Base-by-base conservation (phyloP, 345 rosid species). In the Jatropha curcas region DNA sequence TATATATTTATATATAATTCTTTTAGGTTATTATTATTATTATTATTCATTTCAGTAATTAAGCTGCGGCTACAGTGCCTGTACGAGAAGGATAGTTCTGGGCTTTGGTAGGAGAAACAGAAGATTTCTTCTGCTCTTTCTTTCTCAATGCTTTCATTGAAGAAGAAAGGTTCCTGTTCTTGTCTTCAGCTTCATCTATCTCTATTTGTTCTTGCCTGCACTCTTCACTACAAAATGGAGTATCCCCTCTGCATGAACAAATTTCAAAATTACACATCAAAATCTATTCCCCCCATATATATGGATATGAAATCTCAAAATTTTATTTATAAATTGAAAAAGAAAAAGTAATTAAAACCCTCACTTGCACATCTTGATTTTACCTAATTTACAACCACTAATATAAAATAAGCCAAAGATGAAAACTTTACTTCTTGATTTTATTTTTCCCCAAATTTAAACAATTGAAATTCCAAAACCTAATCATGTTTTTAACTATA, bases 131-230 rank as follows among this genome's bases (percentile, higher is more conserved):
- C 80, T 81, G 82, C 4, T 83, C 84, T 61, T 85, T 83, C 43
- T 79, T 80, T 71, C 89, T 82, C 65, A 85, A 65, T 22, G 87
- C 84, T 73, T 83, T 87, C 80, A 89, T 82, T 20, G 98, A 91
- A 28, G 93, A 87, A 51, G 92, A 87, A 7, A 88, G 68, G 72
- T 71, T 86, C 75, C 76, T 19, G 67, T 84, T 91, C 85, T 82
- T 88, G 78, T 87, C 92, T 27, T 75, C 79, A 1, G 86, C 81
- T 73, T 86, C 91, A 67, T 93, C 94, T n/a, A 77, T 79, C 6
- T 93, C 92, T 66, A 93, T 91, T 67, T 88, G 90, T 55, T 91
- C 90, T 73, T 82, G 87, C 65, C 98, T 88, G 79, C 98, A 91
- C 82, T 88, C 97, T 60, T 88, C 96, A 71, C 92, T 89, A 71